Evolutionary conservation across 2,329 filamentous ascomycete species (phyloP).

Genomic region (Penicillium sp.): DNA sequence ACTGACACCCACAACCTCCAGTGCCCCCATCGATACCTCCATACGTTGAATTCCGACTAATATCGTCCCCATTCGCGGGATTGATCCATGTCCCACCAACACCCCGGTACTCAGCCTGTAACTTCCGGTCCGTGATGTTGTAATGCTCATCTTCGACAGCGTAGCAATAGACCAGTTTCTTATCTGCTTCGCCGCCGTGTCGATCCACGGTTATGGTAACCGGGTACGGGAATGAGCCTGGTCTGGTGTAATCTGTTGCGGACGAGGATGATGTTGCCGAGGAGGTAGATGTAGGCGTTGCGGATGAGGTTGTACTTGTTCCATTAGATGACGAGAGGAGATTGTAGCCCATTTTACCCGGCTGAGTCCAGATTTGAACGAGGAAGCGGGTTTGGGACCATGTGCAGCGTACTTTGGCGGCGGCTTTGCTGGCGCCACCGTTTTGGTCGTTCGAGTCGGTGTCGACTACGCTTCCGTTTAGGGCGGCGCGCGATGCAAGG

Average conservation of each 20-base stretch:
- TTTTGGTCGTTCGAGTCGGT: conserved; percentile 47
- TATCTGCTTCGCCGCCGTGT: conserved; percentile 54
- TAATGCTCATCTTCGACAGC: conserved; percentile 52
- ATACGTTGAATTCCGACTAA: conserved; percentile 11
- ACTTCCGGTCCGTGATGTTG: conserved; percentile 43
- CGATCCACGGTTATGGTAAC: conserved; percentile 60
- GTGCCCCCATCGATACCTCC: conserved; percentile 59
- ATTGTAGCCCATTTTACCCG: conserved; percentile 31
- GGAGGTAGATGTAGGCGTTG: conserved; percentile 21
- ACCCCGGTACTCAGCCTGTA: conserved; percentile 54
- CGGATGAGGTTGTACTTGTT: conserved; percentile 8
- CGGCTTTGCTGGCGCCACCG: conserved; percentile 49
- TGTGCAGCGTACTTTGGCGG: conserved; percentile 54
- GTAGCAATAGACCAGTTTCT: conserved; percentile 63
- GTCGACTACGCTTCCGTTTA: conserved; percentile 44
- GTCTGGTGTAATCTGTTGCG: conserved; percentile 49
- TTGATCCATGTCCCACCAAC: conserved; percentile 54
- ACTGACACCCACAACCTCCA: conserved; percentile 60
- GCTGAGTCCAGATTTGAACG: conserved; percentile 62
- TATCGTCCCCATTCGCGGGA: conserved; percentile 33
- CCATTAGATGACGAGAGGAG: conserved; percentile 21
- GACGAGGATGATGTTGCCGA: conserved; percentile 27
- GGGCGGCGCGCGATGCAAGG: conserved; percentile 58
- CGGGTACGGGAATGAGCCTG: conserved; percentile 61
- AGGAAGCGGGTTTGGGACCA: conserved; percentile 62